phyloP scores from a whole-genome alignment of 169 alveolate genomes.

The Amoebophrya sp. region DNA sequence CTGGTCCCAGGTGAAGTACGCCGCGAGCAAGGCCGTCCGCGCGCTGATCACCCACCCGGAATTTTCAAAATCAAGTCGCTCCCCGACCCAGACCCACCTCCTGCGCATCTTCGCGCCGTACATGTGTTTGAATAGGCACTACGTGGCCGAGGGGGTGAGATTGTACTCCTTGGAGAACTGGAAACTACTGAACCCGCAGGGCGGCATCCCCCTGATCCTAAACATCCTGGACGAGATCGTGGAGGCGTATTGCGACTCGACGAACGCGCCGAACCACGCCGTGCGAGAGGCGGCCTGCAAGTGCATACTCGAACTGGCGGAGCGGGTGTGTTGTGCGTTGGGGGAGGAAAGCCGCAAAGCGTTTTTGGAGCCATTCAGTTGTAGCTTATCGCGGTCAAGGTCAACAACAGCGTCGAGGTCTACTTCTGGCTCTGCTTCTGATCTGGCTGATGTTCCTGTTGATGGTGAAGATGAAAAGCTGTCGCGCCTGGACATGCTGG shows the following conservation, averaged over 20 bases:
- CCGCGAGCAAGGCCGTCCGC: not conserved
- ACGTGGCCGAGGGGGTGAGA: not conserved
- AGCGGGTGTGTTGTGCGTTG: too few relatives aligned
- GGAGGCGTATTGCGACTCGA: not conserved
- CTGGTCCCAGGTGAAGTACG: not conserved
- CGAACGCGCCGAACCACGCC: conserved; percentile 2
- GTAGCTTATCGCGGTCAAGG: too few relatives aligned
- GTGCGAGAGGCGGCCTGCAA: not conserved
- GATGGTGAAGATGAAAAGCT: not conserved
- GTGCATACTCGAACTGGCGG: not conserved
- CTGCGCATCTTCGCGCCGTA: not conserved
- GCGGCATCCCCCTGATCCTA: not conserved
- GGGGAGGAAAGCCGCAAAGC: too few relatives aligned
- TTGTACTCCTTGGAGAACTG: not conserved
- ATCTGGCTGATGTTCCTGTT: too few relatives aligned
- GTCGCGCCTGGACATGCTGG: not conserved
- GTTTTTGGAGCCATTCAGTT: too few relatives aligned
- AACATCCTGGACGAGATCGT: not conserved
- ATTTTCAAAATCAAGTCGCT: not conserved
- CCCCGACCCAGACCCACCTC: too few relatives aligned
- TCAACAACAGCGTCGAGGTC: too few relatives aligned
- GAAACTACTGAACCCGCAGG: not conserved
- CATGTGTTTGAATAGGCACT: not conserved
- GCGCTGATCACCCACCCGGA: not conserved
- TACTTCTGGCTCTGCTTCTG: too few relatives aligned